Evolutionary conservation across 2,329 filamentous ascomycete species (phyloP).

Genomic region (Alternaria gaisen): DNA sequence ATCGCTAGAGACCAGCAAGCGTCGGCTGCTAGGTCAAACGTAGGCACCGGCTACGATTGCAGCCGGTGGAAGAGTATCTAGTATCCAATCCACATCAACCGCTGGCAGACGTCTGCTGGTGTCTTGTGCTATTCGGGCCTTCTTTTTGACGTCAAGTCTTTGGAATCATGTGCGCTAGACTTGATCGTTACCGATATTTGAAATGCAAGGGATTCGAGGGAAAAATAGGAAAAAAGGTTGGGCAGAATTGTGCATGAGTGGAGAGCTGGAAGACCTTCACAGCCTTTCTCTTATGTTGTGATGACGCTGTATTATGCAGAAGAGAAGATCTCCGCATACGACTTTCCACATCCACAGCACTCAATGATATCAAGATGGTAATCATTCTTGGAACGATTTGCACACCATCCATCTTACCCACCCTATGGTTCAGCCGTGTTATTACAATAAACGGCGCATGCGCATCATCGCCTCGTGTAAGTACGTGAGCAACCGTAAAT

Average conservation of each 20-base stretch:
- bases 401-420: background rate
- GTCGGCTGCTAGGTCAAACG: background rate
- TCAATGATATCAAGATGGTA: background rate
- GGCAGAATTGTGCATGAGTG: background rate
- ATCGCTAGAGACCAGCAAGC: background rate
- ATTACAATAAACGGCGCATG: background rate
- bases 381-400: background rate
- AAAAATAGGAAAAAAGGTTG: background rate
- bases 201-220: background rate
- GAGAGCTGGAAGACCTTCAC: background rate
- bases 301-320: background rate
- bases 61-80: constrained; percentile 1
- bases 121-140: constrained; percentile 5
- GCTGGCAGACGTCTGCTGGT: background rate
- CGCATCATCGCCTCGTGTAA: background rate
- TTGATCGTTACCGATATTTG: background rate
- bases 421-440: background rate
- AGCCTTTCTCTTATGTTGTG: background rate
- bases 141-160: background rate
- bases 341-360: background rate
- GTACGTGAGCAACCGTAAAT: background rate
- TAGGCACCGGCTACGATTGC: background rate
- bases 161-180: background rate
- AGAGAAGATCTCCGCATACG: background rate
- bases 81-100: background rate